Conservation (phyloP, 345 rosid species). For the Acer saccharum region DNA sequence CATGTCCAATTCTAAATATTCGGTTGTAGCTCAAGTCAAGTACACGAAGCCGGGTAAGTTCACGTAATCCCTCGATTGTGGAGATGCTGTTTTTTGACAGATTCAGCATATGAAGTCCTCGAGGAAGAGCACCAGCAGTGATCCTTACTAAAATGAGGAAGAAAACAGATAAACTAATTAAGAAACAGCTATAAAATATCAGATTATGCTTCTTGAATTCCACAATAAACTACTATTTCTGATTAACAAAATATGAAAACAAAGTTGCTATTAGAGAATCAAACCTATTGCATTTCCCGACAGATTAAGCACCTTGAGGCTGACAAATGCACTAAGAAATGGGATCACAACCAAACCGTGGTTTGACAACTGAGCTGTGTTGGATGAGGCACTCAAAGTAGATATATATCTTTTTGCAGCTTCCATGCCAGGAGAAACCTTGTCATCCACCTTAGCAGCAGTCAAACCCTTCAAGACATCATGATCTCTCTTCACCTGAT, state of each 20-base stretch:
- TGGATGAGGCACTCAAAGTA: constrained; percentile 63
- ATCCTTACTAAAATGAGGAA: constrained; percentile 58
- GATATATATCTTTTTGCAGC: constrained; percentile 77
- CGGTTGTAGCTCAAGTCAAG: constrained; percentile 91
- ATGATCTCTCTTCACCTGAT: constrained; percentile 39
- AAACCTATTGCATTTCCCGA: constrained; percentile 89
- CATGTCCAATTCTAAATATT: constrained; percentile 86
- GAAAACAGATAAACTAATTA: constrained; percentile 6
- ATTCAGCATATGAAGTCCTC: constrained; percentile 81
- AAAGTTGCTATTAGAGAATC: constrained; percentile 14
- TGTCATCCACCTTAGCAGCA: constrained; percentile 52
- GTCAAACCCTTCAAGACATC: constrained; percentile 30
- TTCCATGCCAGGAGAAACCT: constrained; percentile 68
- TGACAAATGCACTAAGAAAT: constrained; percentile 69
- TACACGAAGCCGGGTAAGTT: constrained; percentile 87
- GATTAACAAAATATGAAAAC: background rate
- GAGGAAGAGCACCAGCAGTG: constrained; percentile 88
- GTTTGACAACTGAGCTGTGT: constrained; percentile 76
- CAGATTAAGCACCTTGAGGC: constrained; percentile 83
- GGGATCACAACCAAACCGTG: constrained; percentile 78
- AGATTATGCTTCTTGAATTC: background rate
- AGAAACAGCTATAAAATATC: constrained; percentile 1
- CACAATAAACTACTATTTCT: background rate
- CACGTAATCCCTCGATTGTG: constrained; percentile 88
- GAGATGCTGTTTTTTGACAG: constrained; percentile 83